phyloP scores from a whole-genome alignment of 2,329 filamentous ascomycete species.

The Fusarium torreyae region DNA sequence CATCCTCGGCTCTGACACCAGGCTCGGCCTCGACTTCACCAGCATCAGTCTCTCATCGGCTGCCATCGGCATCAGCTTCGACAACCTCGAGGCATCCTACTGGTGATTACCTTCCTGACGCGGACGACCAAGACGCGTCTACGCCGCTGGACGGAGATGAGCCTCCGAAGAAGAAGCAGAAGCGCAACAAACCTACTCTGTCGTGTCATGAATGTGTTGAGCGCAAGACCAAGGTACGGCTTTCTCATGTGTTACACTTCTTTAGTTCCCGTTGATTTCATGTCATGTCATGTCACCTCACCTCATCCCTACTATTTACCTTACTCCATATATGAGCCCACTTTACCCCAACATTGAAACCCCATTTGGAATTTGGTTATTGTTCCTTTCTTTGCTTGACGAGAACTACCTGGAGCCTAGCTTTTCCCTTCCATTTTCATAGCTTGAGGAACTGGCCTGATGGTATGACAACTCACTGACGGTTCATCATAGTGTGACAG shows the following conservation, averaged over 20 bases:
- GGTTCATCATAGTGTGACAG: slow-evolving; percentile 76
- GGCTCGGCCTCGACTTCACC: slow-evolving; percentile 51
- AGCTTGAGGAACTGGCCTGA: neutral
- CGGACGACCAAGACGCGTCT: slow-evolving; percentile 43
- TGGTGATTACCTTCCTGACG: slow-evolving; percentile 40
- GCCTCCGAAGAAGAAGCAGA: slow-evolving; percentile 79
- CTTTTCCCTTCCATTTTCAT: too few species aligned
- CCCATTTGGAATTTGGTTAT: slow-evolving; percentile 7
- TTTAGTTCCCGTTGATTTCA: slow-evolving; percentile 20
- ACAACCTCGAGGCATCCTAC: slow-evolving; percentile 36
- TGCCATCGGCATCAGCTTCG: slow-evolving; percentile 44
- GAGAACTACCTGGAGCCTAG: too few species aligned
- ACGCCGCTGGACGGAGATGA: slow-evolving; percentile 51
- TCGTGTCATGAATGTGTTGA: slow-evolving; percentile 87
- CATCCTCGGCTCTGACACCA: slow-evolving; percentile 47
- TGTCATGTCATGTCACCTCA: neutral
- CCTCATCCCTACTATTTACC: slow-evolving; percentile 8
- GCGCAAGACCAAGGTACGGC: slow-evolving; percentile 80
- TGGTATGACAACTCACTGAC: slow-evolving; percentile 25
- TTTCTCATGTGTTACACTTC: slow-evolving; percentile 17
- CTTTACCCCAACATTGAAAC: slow-evolving; percentile 26
- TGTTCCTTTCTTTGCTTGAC: too few species aligned
- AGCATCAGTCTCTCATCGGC: slow-evolving; percentile 45
- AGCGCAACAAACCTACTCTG: slow-evolving; percentile 86
- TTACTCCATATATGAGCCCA: slow-evolving; percentile 30